Evolutionary conservation across 2,329 filamentous ascomycete genomes (phyloP).

Genomic region (Grosmannia penicillata): DNA sequence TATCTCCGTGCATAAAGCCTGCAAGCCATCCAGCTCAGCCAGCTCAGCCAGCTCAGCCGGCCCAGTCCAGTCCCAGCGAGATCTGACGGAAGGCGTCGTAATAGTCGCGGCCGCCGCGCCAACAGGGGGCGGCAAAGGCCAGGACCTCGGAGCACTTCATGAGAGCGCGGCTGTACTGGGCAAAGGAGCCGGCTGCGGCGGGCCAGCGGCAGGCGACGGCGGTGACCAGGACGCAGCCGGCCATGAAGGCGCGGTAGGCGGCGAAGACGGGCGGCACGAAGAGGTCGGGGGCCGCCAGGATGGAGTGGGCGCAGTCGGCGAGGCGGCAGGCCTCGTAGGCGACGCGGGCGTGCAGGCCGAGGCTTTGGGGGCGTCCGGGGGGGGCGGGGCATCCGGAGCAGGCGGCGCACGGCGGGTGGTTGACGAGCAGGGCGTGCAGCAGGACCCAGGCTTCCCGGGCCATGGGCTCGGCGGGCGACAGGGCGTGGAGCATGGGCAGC

Average conservation of each 20-base stretch:
- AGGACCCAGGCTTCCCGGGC: slow-evolving; percentile 2
- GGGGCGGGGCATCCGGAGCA: background rate
- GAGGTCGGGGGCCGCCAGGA: background rate
- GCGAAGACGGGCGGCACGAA: slow-evolving; percentile 1
- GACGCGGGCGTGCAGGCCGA: background rate
- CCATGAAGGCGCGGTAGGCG: slow-evolving; percentile 2
- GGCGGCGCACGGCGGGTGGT: background rate
- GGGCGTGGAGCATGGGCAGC: background rate
- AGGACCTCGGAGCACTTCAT: slow-evolving; percentile 1
- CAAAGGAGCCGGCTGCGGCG: background rate
- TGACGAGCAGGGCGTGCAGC: background rate
- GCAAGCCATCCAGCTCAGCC: background rate
- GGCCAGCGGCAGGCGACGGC: background rate
- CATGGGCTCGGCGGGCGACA: background rate
- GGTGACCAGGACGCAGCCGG: slow-evolving; percentile 1
- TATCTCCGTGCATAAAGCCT: background rate
- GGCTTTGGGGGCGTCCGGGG: too few species aligned
- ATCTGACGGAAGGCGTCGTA: slow-evolving; percentile 1
- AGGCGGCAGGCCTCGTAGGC: background rate
- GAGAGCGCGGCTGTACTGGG: background rate
- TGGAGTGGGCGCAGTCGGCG: background rate
- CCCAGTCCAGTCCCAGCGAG: background rate
- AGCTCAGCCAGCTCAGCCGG: background rate
- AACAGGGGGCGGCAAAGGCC: background rate
- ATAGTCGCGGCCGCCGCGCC: slow-evolving; percentile 2